Base-by-base conservation (phyloP, 192 early-diverging fungal genomes). In the Coemansia brasiliensis region DNA sequence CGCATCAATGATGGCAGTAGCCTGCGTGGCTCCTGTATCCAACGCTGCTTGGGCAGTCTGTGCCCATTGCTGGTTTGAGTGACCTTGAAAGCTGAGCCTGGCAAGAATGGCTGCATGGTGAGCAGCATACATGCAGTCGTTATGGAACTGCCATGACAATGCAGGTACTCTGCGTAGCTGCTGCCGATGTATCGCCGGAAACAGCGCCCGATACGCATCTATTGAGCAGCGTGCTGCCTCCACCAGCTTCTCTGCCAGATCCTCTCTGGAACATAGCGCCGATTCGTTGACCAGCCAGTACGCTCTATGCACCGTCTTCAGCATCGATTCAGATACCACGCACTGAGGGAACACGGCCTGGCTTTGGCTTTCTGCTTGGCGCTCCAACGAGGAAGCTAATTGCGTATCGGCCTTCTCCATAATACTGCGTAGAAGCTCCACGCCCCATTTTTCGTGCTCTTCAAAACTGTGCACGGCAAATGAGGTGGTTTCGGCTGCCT, bases 51-150 rank as follows among this genome's bases (percentile, higher is more conserved):
- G 42, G 3, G 68, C 61, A 2, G 56, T 55, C 2, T 15, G 16
- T 10, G 42, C 13, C 68, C 68, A 70, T 35, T 8, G 50, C 32
- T 35, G 32, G 32, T 7, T 10, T 10, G 10, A 5, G 16, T 27
- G 39, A 10, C 39, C 42, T 17, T 40, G 24, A 44, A 52, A 37
- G n/a, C 20, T 26, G 17, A 56, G 57, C 9, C 12, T 24, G 0
- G 42, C 57, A 0, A 69, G 39, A 22, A 59, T 37, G 7, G 55
- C 55, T 1, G 54, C 49, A 41, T 76, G 73, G 63, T 77, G 67
- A 3, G 74, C 62, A n/a, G 55, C 63, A 35, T 77, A 77, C 59
- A 77, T 32, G 40, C 67, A 69, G 74, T 70, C 74, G 52, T 66
- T 70, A 59, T 54, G 49, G 41, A 66, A 67, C 55, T 66, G 74